Base-by-base conservation (phyloP, 352 stramenopile species). In the Peronospora tabacina region DNA sequence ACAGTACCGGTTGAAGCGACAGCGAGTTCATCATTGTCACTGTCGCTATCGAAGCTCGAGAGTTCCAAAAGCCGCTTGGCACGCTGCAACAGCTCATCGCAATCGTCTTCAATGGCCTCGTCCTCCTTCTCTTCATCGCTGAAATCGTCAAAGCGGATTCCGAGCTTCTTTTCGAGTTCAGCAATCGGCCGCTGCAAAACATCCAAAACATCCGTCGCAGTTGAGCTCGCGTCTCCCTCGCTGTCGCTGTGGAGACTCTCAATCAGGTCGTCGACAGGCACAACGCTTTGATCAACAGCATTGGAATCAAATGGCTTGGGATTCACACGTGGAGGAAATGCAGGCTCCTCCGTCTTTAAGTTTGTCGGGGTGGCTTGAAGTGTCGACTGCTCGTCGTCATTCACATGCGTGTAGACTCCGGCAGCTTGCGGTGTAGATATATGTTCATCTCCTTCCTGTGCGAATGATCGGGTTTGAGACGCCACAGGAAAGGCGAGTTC, bases 81-180 rank as follows among this genome's bases (percentile, higher is more conserved):
- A 20, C 73, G 71, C 36, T 66, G 46, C 16, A 85, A 49, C 12
- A 85, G 55, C 11, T 64, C 68, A 0, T 48, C 52, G 41, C 68
- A 61, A 34, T 85, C 71, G 35, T 81, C 69, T 35, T 79, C 65
- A n/a, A 81, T 73, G n/a, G 41, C 61, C 6, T 67, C 70, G 41
- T 76, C 62, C 19, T 78, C 62, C 49, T 80, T 79, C 39, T 80
- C 63, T 58, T 82, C 72, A 20, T 84, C 72, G 13, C 68, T 83
- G 13, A 78, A 55, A 39, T 76, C 71, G 28, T 84, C 66, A 29
- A 89, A 85, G 22, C 58, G 70, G 38, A 86, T 82, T 0, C 75
- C 78, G 6, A 89, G 58, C 44, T 82, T 78, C 45, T 66, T 66
- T 53, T 89, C 75, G 13, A 89, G 61, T 45, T 89, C 75, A 16